Percentiles rank a stretch among this genome's conserved stretches.
These are phyloP conservation scores for Irpex sp. DNA, from an alignment of 1,284 basidiomycete species.

Conservation along the genomic window DNA sequence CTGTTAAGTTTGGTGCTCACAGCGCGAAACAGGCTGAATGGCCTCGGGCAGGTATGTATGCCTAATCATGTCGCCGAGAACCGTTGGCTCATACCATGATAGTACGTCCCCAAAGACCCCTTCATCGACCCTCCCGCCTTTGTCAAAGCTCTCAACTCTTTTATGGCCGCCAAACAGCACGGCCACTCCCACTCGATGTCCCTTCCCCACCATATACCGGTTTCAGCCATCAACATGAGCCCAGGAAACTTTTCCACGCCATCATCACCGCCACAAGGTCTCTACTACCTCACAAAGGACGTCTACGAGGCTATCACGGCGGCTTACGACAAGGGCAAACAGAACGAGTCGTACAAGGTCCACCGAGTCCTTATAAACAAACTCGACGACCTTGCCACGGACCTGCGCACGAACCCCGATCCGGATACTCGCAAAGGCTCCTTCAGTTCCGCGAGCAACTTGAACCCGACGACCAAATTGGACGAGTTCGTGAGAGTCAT, in stretches of 20 bases:
- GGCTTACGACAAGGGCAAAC: slow-evolving; percentile 47
- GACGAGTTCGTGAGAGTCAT: slow-evolving; percentile 30
- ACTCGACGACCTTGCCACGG: slow-evolving; percentile 41
- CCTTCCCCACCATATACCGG: slow-evolving; percentile 15
- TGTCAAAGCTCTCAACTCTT: slow-evolving; percentile 23
- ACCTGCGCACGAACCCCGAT: slow-evolving; percentile 28
- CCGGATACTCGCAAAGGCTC: slow-evolving; percentile 6
- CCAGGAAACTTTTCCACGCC: slow-evolving; percentile 13
- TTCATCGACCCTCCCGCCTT: slow-evolving; percentile 66
- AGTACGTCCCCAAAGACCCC: slow-evolving; percentile 69
- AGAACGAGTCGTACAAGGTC: slow-evolving; percentile 56
- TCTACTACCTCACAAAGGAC: slow-evolving; percentile 40
- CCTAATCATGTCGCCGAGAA: neutral
- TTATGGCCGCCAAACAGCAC: slow-evolving; percentile 17
- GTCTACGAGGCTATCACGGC: slow-evolving; percentile 44
- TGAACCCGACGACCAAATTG: slow-evolving; percentile 45
- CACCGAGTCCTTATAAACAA: slow-evolving; percentile 55
- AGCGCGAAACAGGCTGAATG: slow-evolving; percentile 63
- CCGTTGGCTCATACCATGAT: slow-evolving; percentile 1
- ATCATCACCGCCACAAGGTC: slow-evolving; percentile 3
- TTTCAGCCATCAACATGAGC: slow-evolving; percentile 16
- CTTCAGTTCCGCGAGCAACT: slow-evolving; percentile 29
- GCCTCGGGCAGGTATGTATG: slow-evolving; percentile 38
- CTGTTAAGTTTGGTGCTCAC: slow-evolving; percentile 65
- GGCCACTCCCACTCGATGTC: slow-evolving; percentile 20